Base-by-base conservation (phyloP, 345 rosid species). In the Cochlearia excelsa region DNA sequence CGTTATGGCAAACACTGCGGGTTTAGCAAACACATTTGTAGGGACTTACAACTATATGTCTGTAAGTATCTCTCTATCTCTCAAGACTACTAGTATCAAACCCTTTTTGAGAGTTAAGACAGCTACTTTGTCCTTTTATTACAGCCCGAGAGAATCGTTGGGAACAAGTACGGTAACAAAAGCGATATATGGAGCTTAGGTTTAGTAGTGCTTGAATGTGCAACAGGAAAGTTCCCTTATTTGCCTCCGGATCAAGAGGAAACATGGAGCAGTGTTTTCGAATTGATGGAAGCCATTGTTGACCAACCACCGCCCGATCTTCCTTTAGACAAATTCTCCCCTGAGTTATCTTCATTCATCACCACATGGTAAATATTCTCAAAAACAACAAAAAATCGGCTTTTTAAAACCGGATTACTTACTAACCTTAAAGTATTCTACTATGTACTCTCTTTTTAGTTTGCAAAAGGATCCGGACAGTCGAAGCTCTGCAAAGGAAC, bases 111-210 rank as follows among this genome's bases (percentile, higher is more conserved):
- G 35, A 23, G 26, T 30, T 40, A 26, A 3, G 16, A 30, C 34
- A 33, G 7, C 44, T 29, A 26, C 7, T 7, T 6, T 5, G 48
- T 35, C 34, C 7, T 39, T 39, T 37, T 54, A 26, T 67, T 61
- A 30, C 67, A 89, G 99, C 99, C 99, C 11, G 99, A 89, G 83
- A 85, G 99, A 74, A 89, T 93, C 46, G 67, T 51, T 34, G 99
- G 90, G 30, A 66, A 65, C 48, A 53, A 55, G 16, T 76, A 89
- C 60, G 79, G 84, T 49, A 73, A 64, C 37, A 89, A 83, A 77
- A 93, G 97, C 75, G 99, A 93, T 68, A 89, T 93, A 70, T 93
- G 99, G 99, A 93, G 99, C 79, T 74, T 93, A 57, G 99, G 99
- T 4, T 70, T 93, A 66, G 84, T 87, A 23, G 71, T 93, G 70